Conservation (phyloP, 306 rosid species). For the Acacia acuminata region DNA sequence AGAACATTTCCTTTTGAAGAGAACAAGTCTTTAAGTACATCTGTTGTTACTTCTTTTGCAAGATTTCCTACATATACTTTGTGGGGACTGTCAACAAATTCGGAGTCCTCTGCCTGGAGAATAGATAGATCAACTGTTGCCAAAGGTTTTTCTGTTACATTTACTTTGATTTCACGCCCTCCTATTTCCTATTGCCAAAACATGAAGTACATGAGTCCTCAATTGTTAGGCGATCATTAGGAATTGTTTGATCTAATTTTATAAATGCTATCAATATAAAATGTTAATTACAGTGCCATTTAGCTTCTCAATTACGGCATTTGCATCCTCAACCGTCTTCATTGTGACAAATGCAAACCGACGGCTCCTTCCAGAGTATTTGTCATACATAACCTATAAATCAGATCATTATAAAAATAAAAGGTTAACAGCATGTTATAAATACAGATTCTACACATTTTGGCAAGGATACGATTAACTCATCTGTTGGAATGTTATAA, state of each 20-base stretch:
- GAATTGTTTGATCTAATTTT: conserved; percentile 8
- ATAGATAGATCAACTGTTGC: conserved; percentile 39
- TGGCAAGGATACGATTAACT: conserved; percentile 4
- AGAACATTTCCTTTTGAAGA: conserved; percentile 78
- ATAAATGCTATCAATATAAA: not conserved
- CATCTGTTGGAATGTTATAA: not conserved
- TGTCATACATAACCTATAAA: conserved; percentile 87
- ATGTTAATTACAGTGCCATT: conserved; percentile 64
- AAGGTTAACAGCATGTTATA: conserved; percentile 13
- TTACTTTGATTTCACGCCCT: conserved; percentile 82
- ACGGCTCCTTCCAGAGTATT: conserved; percentile 90
- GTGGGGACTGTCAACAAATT: conserved; percentile 82
- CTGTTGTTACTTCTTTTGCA: conserved; percentile 76
- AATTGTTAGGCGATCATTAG: not conserved
- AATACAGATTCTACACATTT: conserved; percentile 9
- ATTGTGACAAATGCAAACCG: conserved; percentile 85
- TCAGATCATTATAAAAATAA: conserved; percentile 12
- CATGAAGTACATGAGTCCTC: conserved; percentile 24
- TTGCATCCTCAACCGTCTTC: conserved; percentile 88
- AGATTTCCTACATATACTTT: conserved; percentile 95
- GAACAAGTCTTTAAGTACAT: conserved; percentile 62
- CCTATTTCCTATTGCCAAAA: conserved; percentile 66
- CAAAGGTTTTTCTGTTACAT: conserved; percentile 84
- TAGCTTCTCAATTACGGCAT: conserved; percentile 72
- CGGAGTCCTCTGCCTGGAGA: conserved; percentile 69